Base-by-base conservation (phyloP, 352 stramenopile species). In the Elongisporangium senticosum region DNA sequence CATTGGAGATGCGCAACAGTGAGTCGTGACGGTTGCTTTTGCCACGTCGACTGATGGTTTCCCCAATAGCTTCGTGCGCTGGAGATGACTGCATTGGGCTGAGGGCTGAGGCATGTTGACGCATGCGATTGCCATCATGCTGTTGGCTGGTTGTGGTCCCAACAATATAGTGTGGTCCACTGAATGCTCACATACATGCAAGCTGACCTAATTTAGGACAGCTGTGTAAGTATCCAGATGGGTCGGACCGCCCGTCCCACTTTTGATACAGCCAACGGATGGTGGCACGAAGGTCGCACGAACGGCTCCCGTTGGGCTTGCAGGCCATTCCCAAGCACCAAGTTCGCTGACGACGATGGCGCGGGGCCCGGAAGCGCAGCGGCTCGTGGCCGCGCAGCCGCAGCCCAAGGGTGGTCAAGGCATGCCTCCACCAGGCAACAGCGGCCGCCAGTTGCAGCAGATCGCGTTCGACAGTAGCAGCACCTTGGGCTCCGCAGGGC, bases 221-320 rank as follows among this genome's bases (percentile, higher is more conserved):
- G 4, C 28, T 8, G 28, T 43, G 33, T 17, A 2, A 14, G 33
- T 43, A 43, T 17, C 33, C 33, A 43, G 8, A 43, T 17, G 33
- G 33, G 33, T 43, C 33, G 33, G 33, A 43, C 33, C 33, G 33
- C 33, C 33, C 11, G 33, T 43, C 33, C 33, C 33, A 43, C 33
- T 43, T 43, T 43, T 43, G 48, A 20, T 19, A 20, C 19, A 40
- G 47, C 43, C 50, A 37, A 40, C 49, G 47, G 17, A 24, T 39
- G 14, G 49, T 62, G 56, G 23, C 48, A 28, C n/a, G 51, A 48
- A 59, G 43, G 48, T 61, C 59, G 47, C 47, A 22, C 53, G 53
- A 65, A 49, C 23, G 53, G 64, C 56, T 54, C 49, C 43, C 28
- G 10, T 52, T 43, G 33, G 33, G 33, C 33, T 43, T 10, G 7